Evolutionary conservation across 306 rosid genomes (phyloP), one percentile per base, ranked within the genome.

Genomic region (Dryas octopetala): DNA sequence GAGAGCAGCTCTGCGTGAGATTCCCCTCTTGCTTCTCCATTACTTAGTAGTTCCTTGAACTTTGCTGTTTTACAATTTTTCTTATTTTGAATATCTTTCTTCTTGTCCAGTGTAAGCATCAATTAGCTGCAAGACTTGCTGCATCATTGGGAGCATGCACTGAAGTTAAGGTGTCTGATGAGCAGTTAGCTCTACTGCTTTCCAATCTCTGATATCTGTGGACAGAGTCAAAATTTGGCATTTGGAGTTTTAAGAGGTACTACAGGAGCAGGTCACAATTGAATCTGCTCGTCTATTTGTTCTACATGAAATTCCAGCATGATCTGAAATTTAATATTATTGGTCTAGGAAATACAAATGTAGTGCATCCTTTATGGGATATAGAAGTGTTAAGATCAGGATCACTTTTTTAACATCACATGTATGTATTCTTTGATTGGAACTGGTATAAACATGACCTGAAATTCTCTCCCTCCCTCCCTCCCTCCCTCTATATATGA

Each of bases 1-100:
- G 91, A 75, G 97, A 94, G 62, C 98, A 91, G 54, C 95, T 94
- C 54, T 91, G 93, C 81, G 98, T 87, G 80, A 86, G 97, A n/a
- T 71, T 70, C 11, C 7, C 52, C 64, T 47, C 59, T 50, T 76
- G 58, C 78, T 62, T 74, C 2, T 74, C 50, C 70, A 60, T 77
- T n/a, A 59, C 66, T 38, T 60, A 2, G 43, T 47, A 59, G 11
- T 41, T 76, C 53, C 53, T 59, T 38, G 17, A 23, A 13, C 5
- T 58, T 3, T 16, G n/a, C 0, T 0, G 10, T 6, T 12, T 44
- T 3, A 14, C 2, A 1, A 4, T 57, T 5, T 10, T 57, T 45
- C 55, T 23, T 44, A 44, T 14, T 43, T 23, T 19, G 2, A 8
- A 13, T 59, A 7, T 58, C 45, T 46, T 72, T 49, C 61, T 55